Evolutionary conservation across 805 yeast species (phyloP), one percentile per base, ranked within the genome.

Genomic region (Candida andamanensis): DNA sequence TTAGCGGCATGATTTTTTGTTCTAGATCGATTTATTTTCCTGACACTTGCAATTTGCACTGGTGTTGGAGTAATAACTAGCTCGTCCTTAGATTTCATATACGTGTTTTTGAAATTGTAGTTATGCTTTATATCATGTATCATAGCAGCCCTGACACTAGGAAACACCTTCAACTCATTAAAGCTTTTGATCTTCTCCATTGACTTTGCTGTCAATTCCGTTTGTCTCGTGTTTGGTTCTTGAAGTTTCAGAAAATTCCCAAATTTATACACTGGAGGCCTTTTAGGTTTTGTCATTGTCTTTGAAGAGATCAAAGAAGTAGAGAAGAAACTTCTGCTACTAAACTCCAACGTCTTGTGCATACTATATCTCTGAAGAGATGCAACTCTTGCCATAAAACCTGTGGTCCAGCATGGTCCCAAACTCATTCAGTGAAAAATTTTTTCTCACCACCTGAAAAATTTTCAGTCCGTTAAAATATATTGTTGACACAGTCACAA

Each of bases 21-120:
- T 25, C 69, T 58, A 4, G 72, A 55, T 38, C 66, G 68, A 32
- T 76, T 70, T 17, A 76, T 58, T 35, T 62, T 68, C 44, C 74
- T 69, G 25, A 85, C 73, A 4, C 92, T 80, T 5, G 89, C 80
- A 4, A 75, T 67, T 58, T 90, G 98, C 26, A 90, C 83, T 2
- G 92, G 85, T 0, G 95, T 77, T 8, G 97, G 80, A 34, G 66
- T 58, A 16, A 74, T 53, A 2, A 36, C 47, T 24, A 64, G 37
- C 21, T 54, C 60, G 4, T 48, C 61, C 35, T 55, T 58, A 30
- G 43, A 35, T 29, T 47, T 48, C 19, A 58, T 36, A 28, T 57
- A 55, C 2, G 68, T 60, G 40, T 46, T 58, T 30, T 49, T 54
- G 35, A 60, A 44, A 35, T 51, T 52, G 41, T 62, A 62, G 18